Evolutionary conservation across 192 early-diverging fungal genomes (phyloP), one percentile per base, ranked within the genome.

Genomic region (Diversispora epigaea): DNA sequence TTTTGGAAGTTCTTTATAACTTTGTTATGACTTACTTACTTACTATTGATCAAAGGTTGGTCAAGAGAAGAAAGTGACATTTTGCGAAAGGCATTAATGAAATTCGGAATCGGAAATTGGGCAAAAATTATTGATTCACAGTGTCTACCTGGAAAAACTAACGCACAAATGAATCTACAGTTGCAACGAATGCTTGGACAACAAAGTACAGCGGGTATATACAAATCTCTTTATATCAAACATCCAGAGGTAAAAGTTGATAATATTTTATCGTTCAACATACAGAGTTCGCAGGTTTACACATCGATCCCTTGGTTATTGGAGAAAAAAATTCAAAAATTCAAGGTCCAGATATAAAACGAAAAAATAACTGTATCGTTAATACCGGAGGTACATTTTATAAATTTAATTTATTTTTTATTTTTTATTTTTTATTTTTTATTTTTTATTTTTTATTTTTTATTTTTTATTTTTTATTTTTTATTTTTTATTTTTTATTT

Each of bases 81-180:
- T 5, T 82, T 98, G 49, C 85, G 93, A 21, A 87, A 91, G 67
- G 94, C 95, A 1, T 78, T 97, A 25, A 93, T 96, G 84, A 86
- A 89, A 71, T 94, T 94, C 80, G 96, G 95, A 8, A 85, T 98
- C 44, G 96, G 96, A 40, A 96, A 97, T 80, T 98, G 96, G 96
- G 92, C 91, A 79, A 93, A 95, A 76, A 96, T 98, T 75, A 93
- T 97, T 77, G 95, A 94, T 68, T 90, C 88, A 25, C 88, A 89
- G 49, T 92, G 92, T 75, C 81, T 98, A 4, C 94, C 94, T 9
- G 96, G 95, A 55, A 98, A 98, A 76, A 97, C 94, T n/a, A 96
- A 94, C 70, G 94, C 96, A 8, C 96, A 98, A 82, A 93, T 97
- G 91, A 97, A 98, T 84, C 79, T 98, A 49, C 96, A 98, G 76